These are phyloP conservation scores for Cercophora samala DNA, from an alignment of 495 filamentous ascomycete genomes.

Conservation along the genomic window DNA sequence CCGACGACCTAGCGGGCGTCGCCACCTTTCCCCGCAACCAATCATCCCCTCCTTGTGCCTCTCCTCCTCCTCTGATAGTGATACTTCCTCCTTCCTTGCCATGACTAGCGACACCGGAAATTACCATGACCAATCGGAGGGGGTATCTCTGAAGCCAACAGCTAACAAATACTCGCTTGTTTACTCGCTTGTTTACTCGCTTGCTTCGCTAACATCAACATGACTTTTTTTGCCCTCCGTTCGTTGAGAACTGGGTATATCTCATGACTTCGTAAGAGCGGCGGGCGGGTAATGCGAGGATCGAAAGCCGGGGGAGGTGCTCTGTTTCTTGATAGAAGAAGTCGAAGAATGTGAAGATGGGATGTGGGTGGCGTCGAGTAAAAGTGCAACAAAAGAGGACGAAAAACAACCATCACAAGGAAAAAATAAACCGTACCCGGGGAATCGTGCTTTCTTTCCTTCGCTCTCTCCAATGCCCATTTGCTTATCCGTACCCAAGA, in stretches of 20 bases:
- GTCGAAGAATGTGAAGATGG: neutral
- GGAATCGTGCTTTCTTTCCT: neutral
- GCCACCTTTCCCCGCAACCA: too few species aligned
- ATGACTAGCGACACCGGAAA: too few species aligned
- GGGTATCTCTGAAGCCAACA: too few species aligned
- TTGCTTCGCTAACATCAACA: neutral
- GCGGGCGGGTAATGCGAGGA: neutral
- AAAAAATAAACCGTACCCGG: neutral
- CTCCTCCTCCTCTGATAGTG: too few species aligned
- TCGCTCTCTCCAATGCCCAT: neutral
- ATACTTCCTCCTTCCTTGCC: too few species aligned
- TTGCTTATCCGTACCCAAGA: neutral
- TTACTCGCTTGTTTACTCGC: neutral
- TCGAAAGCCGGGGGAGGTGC: neutral
- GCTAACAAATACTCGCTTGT: neutral
- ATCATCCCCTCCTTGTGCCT: too few species aligned
- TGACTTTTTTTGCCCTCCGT: neutral
- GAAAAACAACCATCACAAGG: neutral
- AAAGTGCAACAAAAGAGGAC: neutral
- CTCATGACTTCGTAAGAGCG: neutral
- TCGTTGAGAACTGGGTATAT: neutral
- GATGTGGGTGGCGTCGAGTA: neutral
- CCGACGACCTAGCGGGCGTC: too few species aligned
- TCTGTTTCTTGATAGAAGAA: neutral
- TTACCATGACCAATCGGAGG: too few species aligned